Evolutionary conservation across 345 rosid genomes (phyloP).

Genomic region (Zanthoxylum bungeanum): DNA sequence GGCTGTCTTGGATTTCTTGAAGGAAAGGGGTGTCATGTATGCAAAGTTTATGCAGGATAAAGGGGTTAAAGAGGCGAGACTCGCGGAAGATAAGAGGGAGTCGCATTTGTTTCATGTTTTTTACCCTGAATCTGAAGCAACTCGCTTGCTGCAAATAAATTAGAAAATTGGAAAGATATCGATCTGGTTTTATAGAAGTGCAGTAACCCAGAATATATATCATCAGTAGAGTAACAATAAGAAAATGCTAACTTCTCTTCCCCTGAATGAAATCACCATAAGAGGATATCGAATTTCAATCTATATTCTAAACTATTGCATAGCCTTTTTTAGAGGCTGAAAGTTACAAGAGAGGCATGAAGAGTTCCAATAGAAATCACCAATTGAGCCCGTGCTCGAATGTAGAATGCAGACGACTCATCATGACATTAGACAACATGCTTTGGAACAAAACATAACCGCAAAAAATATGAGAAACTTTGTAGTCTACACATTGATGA

Average conservation of each 20-base stretch:
- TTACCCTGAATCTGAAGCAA: constrained; percentile 41
- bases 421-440: background rate
- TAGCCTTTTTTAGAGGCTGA: background rate
- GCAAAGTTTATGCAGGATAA: constrained; percentile 39
- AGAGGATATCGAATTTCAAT: background rate
- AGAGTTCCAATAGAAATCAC: background rate
- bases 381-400: background rate
- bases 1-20: constrained; percentile 62
- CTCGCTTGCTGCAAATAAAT: constrained; percentile 40
- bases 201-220: background rate
- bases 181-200: background rate
- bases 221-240: background rate
- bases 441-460: background rate
- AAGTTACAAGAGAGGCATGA: background rate
- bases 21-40: constrained; percentile 56
- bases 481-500: background rate
- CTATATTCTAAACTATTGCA: background rate
- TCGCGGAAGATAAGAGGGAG: constrained; percentile 39
- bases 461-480: background rate
- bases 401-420: background rate
- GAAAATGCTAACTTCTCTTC: background rate
- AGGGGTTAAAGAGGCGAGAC: constrained; percentile 38
- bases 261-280: background rate
- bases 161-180: background rate
- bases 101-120: constrained; percentile 53